phyloP scores from a whole-genome alignment of 1,139 yeast species.

The Kodamaea sp. region DNA sequence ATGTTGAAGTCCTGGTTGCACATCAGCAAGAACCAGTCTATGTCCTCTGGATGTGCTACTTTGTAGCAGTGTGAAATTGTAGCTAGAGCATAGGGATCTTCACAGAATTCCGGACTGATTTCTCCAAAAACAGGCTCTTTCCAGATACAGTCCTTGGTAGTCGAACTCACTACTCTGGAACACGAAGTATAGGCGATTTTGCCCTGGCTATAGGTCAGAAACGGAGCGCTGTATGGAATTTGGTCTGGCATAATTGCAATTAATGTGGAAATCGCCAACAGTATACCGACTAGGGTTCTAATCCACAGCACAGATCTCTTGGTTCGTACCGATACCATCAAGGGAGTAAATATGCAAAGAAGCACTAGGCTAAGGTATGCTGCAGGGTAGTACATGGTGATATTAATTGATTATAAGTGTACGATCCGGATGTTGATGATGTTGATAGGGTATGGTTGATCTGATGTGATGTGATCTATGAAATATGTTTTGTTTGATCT shows the following conservation, averaged over 20 bases:
- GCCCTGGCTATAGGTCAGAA: slow-evolving; percentile 28
- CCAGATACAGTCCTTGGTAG: slow-evolving; percentile 3
- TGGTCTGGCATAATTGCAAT: slow-evolving; percentile 30
- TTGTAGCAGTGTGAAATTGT: slow-evolving; percentile 42
- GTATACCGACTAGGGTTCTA: slow-evolving; percentile 2
- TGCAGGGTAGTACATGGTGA: slow-evolving; percentile 4
- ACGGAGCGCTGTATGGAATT: slow-evolving; percentile 40
- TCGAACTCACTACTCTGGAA: slow-evolving; percentile 23
- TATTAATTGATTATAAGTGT: too few relatives aligned
- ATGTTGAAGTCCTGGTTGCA: slow-evolving; percentile 29
- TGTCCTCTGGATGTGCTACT: slow-evolving; percentile 23
- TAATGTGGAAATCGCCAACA: slow-evolving; percentile 21
- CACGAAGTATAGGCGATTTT: slow-evolving; percentile 37
- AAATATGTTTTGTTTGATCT: too few relatives aligned
- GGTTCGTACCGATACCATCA: not conserved
- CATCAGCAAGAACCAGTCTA: slow-evolving; percentile 26
- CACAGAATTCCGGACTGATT: slow-evolving; percentile 29
- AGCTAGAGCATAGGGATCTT: slow-evolving; percentile 38
- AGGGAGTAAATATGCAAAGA: not conserved
- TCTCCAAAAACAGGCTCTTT: slow-evolving; percentile 7
- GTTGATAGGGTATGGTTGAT: too few relatives aligned
- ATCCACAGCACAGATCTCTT: not conserved
- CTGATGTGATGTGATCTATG: too few relatives aligned
- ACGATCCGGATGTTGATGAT: too few relatives aligned
- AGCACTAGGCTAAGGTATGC: not conserved